Evolutionary conservation across 208 protist genomes (phyloP), one percentile per base, ranked within the genome.

Genomic region (Leptomonas pyrrhocoris): DNA sequence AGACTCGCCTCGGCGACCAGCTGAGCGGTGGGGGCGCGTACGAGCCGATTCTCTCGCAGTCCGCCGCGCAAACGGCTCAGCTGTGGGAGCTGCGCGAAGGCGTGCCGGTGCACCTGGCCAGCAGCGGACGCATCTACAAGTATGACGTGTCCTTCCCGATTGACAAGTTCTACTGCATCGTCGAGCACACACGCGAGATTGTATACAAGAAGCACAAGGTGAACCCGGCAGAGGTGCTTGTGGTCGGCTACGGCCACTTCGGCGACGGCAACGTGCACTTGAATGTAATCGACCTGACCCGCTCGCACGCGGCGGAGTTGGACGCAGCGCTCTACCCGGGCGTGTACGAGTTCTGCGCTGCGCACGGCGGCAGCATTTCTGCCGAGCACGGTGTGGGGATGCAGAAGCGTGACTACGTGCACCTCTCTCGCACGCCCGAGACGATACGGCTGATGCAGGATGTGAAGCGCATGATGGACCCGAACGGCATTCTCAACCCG

Each of bases 261-360:
- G 98, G 97, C 30, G 98, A 99, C 77, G 95, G 96, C 56, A 99
- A 99, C 83, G 73, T 99, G 21, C 98, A 99, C 73, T 70, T 99
- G 25, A 99, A 99, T 75, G 88, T 98, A 68, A 51, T 94, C 46
- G 72, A 94, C 77, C 28, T 69, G 21, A 90, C 81, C 25, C 80
- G 83, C 43, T 73, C 61, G 34, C 81, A 93, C 56, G 62, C 45
- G 27, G 77, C 82, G 30, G 67, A 71, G 57, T 73, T 90, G 18
- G 79, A 89, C 21, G 74, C 58, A n/a, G 74, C 68, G 30, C 74
- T 90, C 25, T 88, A 91, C 76, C 85, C 88, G 0, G 82, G 75
- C 19, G 85, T 91, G 53, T 92, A 90, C 71, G 84, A 88, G 43
- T 89, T 87, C 75, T 88, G 81, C 60, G 81, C 81, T 23, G 60